Evolutionary conservation across 306 rosid genomes (phyloP), one percentile per base, ranked within the genome.

Genomic region (Gastrolobium bilobum): DNA sequence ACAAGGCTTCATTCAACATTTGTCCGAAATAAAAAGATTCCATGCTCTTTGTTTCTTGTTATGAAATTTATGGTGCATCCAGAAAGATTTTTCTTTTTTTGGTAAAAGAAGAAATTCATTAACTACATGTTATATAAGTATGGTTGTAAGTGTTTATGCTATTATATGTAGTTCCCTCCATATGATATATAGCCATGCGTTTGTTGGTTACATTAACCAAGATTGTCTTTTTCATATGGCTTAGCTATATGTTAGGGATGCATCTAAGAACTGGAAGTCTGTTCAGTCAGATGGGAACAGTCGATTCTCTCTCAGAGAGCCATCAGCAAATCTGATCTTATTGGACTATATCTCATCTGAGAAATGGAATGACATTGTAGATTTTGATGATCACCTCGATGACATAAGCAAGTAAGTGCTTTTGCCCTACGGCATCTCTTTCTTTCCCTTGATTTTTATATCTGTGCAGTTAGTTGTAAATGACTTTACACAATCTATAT

Each of bases 351-450:
- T 92, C 76, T 78, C 90, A 29, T 82, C 97, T 6, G 92, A 89
- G 89, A 95, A 90, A 76, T 95, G 97, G 96, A 81, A 84, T 39
- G 91, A 67, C 58, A 79, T 92, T 73, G 92, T 91, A 42, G 99
- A 95, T 82, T 92, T 95, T 50, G 99, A 95, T 59, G 99, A 95
- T 40, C 99, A 95, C 85, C 96, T 92, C 2, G 94, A 95, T 40
- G 99, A 95, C 87, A 92, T 95, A 75, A 95, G 96, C 97, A 90
- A 92, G 99, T 92, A 61, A 82, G 90, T 40, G 10, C 47, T 62
- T 72, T 57, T 50, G 4, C 75, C 53, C 38, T 6, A 5, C 77
- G n/a, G 6, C 39, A 10, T 58, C 35, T 6, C 54, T 31, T 74
- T 15, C 39, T 15, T 76, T 60, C 60, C 77, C n/a, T 44, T 30